Conservation (phyloP, 2,329 filamentous ascomycete genomes). For the Calonectria honghensis region DNA sequence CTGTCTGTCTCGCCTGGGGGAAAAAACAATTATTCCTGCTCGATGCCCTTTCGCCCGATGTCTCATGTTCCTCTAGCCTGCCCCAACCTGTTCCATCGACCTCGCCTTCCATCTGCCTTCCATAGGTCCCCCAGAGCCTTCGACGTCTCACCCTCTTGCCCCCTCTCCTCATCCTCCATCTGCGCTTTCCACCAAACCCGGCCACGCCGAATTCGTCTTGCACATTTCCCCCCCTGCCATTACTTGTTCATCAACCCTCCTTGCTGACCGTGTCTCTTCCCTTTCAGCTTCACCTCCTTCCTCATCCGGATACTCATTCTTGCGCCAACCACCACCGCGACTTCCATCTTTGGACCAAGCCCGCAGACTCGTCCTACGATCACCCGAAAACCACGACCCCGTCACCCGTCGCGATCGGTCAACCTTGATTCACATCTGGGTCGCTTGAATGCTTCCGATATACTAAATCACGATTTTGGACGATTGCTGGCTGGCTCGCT, state of each 20-base stretch:
- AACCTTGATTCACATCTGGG: conserved; percentile 34
- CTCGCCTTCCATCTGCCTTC: conserved; percentile 46
- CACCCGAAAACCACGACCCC: conserved; percentile 44
- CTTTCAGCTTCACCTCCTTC: conserved; percentile 48
- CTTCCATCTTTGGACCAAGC: conserved; percentile 41
- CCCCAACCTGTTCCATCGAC: conserved; percentile 34
- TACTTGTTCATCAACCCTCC: conserved; percentile 15
- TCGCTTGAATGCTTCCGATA: conserved; percentile 47
- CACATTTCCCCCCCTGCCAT: conserved; percentile 12
- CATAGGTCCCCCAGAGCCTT: conserved; percentile 35
- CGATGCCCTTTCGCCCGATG: conserved; percentile 47
- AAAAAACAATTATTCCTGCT: conserved; percentile 38
- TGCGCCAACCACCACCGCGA: conserved; percentile 47
- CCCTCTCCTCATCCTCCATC: conserved; percentile 13
- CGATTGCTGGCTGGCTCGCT: conserved; percentile 40
- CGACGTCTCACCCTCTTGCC: conserved; percentile 32
- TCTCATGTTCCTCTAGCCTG: conserved; percentile 33
- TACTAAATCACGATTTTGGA: conserved; percentile 43
- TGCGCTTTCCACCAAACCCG: conserved; percentile 26
- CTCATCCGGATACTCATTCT: conserved; percentile 43
- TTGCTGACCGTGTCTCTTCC: conserved; percentile 37
- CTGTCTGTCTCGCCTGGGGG: conserved; percentile 43
- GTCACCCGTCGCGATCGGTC: conserved; percentile 42
- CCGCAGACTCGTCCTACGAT: conserved; percentile 48
- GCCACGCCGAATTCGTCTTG: conserved; percentile 8